Evolutionary conservation across 129 eudicot genomes (phyloP), one percentile per base, ranked within the genome.

Genomic region (Smallanthus sonchifolius): DNA sequence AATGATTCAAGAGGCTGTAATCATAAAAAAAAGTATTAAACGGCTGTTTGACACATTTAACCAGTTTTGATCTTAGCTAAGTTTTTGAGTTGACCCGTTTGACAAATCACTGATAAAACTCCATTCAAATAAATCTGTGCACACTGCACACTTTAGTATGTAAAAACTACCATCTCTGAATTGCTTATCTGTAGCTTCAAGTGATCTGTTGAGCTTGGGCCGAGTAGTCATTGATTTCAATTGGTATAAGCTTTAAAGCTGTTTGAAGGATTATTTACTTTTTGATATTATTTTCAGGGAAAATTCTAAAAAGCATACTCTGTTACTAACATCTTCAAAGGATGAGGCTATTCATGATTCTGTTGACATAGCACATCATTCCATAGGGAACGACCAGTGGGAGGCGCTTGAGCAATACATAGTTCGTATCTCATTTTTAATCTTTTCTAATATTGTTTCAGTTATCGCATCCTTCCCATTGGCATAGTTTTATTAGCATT

Each of bases 371-470:
- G 42, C 73, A 36, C 85, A 83, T 39, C 84, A 85, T 30, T 77
- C 74, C 49, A 85, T n/a, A 38, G 89, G 96, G 77, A 92, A 78
- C 70, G 83, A 69, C 80, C 96, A 88, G 34, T 95, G 99, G 99
- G 97, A 87, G 74, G 85, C 92, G 55, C 95, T 95, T 75, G 97
- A 91, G 66, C 76, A 77, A 69, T 95, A 88, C 79, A 93, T 91
- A 69, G 99, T 95, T 59, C 38, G 97, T 95, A 77, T 32, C 69
- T 76, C 68, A 39, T 43, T 70, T 64, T 72, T 72, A 13, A 51
- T 35, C 49, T 17, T 60, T 17, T 7, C 20, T 17, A 60, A 16
- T 73, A 14, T 57, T 56, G 38, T 45, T 43, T 65, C 15, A 37
- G 30, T 77, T 20, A 44, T 51, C 16, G 15, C 10, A 9, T 19